A percentile compares a stretch with the other conserved stretches of the same genome.
Conservation (phyloP, 73 alveolate species). For the Paramecium caudatum region DNA sequence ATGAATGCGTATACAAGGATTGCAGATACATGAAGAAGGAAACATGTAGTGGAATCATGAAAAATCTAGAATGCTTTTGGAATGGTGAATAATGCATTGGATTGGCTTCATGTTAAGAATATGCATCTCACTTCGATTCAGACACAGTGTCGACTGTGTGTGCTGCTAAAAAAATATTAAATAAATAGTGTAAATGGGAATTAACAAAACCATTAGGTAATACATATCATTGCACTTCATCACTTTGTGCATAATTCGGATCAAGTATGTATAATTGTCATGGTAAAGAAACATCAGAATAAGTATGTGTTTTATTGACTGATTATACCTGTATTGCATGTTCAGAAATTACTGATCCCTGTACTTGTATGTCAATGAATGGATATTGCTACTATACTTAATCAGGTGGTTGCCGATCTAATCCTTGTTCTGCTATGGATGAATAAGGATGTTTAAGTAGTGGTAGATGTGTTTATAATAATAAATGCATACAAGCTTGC, state of each 20-base stretch:
- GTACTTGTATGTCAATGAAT: conserved; percentile 19
- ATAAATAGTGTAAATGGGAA: conserved; percentile 11
- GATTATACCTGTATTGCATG: neutral
- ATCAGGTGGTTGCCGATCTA: neutral
- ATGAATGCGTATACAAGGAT: neutral
- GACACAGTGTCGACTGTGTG: neutral
- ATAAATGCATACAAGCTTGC: neutral
- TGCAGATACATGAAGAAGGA: conserved; percentile 11
- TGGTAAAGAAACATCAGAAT: neutral
- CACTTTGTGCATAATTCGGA: neutral
- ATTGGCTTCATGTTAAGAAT: neutral
- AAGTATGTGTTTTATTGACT: neutral
- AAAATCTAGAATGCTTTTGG: neutral
- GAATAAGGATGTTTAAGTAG: neutral
- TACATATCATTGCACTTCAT: conserved; percentile 28
- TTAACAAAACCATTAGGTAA: neutral
- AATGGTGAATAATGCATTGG: neutral
- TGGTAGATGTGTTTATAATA: neutral
- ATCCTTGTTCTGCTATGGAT: neutral
- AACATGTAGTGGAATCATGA: neutral
- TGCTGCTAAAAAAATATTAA: neutral
- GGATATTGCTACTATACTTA: neutral
- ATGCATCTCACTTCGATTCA: neutral
- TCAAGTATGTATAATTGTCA: conserved; percentile 19
- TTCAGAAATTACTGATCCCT: neutral